Base-by-base conservation (phyloP, 495 filamentous ascomycete species). In the Aspergillus homomorphus region DNA sequence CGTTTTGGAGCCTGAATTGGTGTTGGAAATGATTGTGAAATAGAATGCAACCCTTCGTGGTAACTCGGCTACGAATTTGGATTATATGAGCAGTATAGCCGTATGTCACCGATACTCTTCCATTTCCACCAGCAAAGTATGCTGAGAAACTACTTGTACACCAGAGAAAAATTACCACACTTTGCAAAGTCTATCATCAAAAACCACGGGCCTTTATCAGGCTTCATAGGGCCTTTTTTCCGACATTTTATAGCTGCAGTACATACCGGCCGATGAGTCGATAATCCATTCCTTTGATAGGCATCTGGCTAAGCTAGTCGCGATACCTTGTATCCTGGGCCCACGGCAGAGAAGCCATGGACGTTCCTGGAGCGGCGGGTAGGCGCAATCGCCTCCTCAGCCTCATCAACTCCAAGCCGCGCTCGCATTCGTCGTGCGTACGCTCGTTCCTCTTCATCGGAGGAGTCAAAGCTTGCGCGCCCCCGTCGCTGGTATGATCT, bases 311-410 rank as follows among this genome's bases (percentile, higher is more conserved):
- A 56, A 9, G 53, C 53, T 23, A 56, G 18, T 2, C 53, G 43
- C 8, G 53, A 56, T 14, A 56, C 43, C 28, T 56, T 24, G 14
- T 56, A 56, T 5, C 53, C 53, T 12, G 53, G 53, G 2, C 53
- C 53, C 18, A 56, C 53, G 1, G 53, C 53, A 15, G 53, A 46
- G n/a, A 56, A 56, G 5, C 33, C 33, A 2, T 38, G 33, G 12
- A 38, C 33, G 15, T 38, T 38, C 33, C 33, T 38, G 7, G 33
- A 38, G 33, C 33, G 33, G 12, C 15, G 33, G 8, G 10, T 38
- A 38, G 33, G 33, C 6, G 33, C 33, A 38, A 38, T 38, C 33
- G 33, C 33, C 33, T 38, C 33, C 10, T 38, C 33, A 2, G 33
- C 33, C 5, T 38, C 33, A 38, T 38, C 33, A 5, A 38, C 33